phyloP scores from a whole-genome alignment of 2,329 filamentous ascomycete species.

The Apiospora aurea region DNA sequence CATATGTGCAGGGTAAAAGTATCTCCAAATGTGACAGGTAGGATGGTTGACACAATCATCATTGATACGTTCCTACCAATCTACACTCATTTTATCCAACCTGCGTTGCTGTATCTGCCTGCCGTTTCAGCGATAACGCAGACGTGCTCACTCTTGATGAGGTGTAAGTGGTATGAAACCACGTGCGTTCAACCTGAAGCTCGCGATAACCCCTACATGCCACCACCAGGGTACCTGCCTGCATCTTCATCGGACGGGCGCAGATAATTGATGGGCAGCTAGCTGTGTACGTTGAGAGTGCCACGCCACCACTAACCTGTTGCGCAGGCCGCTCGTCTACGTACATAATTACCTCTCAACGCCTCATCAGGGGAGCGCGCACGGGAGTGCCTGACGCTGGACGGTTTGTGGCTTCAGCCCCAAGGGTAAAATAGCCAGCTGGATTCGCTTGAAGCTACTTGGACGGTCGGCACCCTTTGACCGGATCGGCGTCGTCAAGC shows the following conservation, averaged over 20 bases:
- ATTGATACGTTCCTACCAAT: neutral
- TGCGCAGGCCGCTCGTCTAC: neutral
- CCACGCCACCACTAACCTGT: neutral
- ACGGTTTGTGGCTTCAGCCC: slow-evolving; percentile 18
- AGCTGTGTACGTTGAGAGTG: neutral
- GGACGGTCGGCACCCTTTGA: neutral
- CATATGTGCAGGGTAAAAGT: neutral
- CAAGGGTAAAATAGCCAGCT: neutral
- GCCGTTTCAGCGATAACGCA: neutral
- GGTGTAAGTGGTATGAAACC: neutral
- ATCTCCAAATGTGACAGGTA: neutral
- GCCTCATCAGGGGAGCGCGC: neutral
- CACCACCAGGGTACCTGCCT: neutral
- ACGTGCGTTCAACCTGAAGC: slow-evolving; percentile 20
- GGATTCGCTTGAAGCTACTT: neutral
- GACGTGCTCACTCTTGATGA: neutral
- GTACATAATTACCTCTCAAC: too few relatives aligned
- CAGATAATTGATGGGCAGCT: neutral
- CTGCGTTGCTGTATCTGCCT: neutral
- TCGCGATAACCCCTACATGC: neutral
- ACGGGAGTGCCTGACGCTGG: slow-evolving; percentile 11
- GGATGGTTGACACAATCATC: neutral
- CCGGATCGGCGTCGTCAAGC: neutral
- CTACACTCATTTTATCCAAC: neutral
- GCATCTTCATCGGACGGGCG: neutral